Conservation (phyloP, 2,329 filamentous ascomycete species). For the Thermomyces lanuginosus region DNA sequence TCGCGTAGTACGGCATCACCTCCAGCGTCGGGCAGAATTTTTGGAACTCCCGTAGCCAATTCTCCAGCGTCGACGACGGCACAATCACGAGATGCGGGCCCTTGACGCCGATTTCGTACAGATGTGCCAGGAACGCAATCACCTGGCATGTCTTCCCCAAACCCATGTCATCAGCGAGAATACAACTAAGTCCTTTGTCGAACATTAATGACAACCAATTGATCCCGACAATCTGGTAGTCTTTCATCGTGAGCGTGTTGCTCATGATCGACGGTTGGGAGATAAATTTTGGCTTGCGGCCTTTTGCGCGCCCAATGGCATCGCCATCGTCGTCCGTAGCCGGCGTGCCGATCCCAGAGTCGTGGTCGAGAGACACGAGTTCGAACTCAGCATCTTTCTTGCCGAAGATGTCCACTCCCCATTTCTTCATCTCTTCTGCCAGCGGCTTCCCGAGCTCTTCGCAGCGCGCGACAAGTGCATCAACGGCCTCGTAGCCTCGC, state of each 20-base stretch:
- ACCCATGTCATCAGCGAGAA: slow-evolving; percentile 92
- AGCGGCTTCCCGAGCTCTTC: slow-evolving; percentile 55
- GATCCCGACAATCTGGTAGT: slow-evolving; percentile 84
- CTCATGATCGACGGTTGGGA: slow-evolving; percentile 65
- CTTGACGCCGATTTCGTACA: slow-evolving; percentile 51
- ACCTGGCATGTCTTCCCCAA: slow-evolving; percentile 94
- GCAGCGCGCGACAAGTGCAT: slow-evolving; percentile 62
- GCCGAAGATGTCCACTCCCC: slow-evolving; percentile 51
- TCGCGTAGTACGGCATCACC: slow-evolving; percentile 58
- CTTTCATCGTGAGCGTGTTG: slow-evolving; percentile 61
- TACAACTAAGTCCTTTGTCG: slow-evolving; percentile 63
- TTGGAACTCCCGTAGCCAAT: slow-evolving; percentile 83
- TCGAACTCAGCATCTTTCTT: slow-evolving; percentile 46
- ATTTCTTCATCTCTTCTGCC: slow-evolving; percentile 46
- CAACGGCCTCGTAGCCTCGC: slow-evolving; percentile 64
- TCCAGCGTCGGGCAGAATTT: slow-evolving; percentile 65
- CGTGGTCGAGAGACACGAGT: slow-evolving; percentile 42
- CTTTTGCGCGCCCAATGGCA: slow-evolving; percentile 16
- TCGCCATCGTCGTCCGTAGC: slow-evolving; percentile 33
- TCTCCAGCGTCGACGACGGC: slow-evolving; percentile 82
- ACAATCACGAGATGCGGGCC: slow-evolving; percentile 78
- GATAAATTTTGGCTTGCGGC: slow-evolving; percentile 31
- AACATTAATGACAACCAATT: slow-evolving; percentile 88
- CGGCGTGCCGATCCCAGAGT: slow-evolving; percentile 52
- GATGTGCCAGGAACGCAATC: slow-evolving; percentile 73